A percentile compares a stretch with the other conserved stretches of the same genome.
Evolutionary conservation across 805 yeast genomes (phyloP).

Genomic region (Barnettozyma sp.): DNA sequence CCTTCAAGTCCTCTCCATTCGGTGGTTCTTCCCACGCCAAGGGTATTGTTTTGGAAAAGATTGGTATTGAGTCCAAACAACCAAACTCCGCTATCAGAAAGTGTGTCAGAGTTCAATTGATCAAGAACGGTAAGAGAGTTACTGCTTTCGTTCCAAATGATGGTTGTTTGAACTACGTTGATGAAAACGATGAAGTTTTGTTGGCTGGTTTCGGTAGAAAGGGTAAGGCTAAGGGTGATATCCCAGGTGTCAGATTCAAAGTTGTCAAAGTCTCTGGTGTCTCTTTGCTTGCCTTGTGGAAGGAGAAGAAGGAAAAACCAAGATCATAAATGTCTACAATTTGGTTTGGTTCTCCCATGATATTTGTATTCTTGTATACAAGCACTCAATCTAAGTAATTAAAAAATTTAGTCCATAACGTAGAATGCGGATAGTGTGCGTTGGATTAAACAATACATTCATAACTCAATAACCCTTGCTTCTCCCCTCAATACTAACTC

Average conservation of each 20-base stretch:
- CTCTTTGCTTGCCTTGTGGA: constrained; percentile 98
- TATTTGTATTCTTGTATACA: constrained; percentile 27
- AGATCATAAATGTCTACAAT: constrained; percentile 63
- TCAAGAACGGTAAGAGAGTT: constrained; percentile 99
- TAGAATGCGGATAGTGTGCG: neutral
- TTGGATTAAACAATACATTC: neutral
- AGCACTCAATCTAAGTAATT: constrained; percentile 20
- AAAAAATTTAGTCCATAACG: neutral
- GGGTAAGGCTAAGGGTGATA: constrained; percentile 99
- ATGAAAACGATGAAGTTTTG: constrained; percentile 99
- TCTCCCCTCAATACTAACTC: constrained; percentile 62
- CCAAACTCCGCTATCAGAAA: constrained; percentile 99
- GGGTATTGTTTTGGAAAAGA: constrained; percentile 99
- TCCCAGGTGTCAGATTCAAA: constrained; percentile 99
- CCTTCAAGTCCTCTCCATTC: constrained; percentile 99
- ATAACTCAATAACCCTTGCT: constrained; percentile 10
- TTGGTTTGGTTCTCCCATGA: constrained; percentile 13
- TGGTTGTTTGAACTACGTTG: constrained; percentile 99
- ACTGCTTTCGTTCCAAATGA: constrained; percentile 99
- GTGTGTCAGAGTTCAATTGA: constrained; percentile 99
- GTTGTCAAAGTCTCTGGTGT: constrained; percentile 99
- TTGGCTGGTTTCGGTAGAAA: constrained; percentile 99
- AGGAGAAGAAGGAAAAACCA: constrained; percentile 99
- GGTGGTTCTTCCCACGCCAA: constrained; percentile 99
- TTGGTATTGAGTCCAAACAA: constrained; percentile 99